These are phyloP conservation scores for Strobilomyces confusus DNA, from an alignment of 768 basidiomycete genomes.

Conservation along the genomic window DNA sequence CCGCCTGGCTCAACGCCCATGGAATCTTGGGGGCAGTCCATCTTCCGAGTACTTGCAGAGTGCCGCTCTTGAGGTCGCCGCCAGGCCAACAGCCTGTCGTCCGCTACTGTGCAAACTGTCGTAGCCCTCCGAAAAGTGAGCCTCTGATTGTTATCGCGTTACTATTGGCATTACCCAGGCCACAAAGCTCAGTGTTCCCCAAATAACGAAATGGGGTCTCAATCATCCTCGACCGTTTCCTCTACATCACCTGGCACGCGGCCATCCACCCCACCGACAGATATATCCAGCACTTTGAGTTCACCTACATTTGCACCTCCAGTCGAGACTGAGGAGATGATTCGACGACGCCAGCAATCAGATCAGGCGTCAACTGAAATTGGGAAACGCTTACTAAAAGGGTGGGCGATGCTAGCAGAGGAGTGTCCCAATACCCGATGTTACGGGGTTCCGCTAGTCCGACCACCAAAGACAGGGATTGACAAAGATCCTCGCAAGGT, in stretches of 20 bases:
- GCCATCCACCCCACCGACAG: conserved; percentile 75
- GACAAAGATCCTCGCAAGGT: conserved; percentile 68
- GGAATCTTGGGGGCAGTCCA: too few species aligned
- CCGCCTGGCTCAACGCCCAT: too few species aligned
- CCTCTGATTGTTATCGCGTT: background rate
- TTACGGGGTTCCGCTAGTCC: conserved; percentile 79
- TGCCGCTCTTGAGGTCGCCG: conserved; percentile 77
- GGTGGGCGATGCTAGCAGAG: conserved; percentile 88
- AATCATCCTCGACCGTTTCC: conserved; percentile 38
- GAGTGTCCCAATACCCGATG: conserved; percentile 71
- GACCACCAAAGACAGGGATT: conserved; percentile 62
- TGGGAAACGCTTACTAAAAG: conserved; percentile 70
- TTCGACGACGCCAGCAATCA: conserved; percentile 73
- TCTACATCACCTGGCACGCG: conserved; percentile 54
- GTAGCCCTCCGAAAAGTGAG: conserved; percentile 37
- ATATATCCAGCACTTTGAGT: conserved; percentile 56
- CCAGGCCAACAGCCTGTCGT: conserved; percentile 39
- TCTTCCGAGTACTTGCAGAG: conserved; percentile 51
- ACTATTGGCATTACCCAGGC: conserved; percentile 3
- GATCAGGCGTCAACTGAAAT: conserved; percentile 78
- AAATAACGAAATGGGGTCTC: conserved; percentile 25
- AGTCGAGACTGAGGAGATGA: conserved; percentile 60
- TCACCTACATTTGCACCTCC: conserved; percentile 63
- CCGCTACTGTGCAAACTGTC: conserved; percentile 65
- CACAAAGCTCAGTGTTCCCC: conserved; percentile 10